These are phyloP conservation scores for Aquilaria sinensis DNA, from an alignment of 345 rosid species.

Conservation along the genomic window DNA sequence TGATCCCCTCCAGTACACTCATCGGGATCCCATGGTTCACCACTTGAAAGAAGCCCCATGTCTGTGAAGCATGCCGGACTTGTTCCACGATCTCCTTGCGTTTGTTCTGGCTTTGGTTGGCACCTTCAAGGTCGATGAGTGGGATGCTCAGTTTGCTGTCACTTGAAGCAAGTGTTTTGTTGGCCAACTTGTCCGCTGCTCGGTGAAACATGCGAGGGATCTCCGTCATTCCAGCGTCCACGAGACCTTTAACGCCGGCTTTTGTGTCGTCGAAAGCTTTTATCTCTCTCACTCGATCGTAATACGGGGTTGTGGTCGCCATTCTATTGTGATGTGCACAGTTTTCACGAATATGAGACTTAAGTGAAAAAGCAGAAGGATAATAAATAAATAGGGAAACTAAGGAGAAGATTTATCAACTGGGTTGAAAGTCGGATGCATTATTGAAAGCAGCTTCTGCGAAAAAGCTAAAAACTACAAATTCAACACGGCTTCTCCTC, in stretches of 20 bases:
- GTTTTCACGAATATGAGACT: not conserved
- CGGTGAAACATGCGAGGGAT: constrained; percentile 31
- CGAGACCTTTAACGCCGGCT: constrained; percentile 20
- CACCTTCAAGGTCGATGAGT: constrained; percentile 27
- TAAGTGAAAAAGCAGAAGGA: not conserved
- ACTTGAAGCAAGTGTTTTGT: not conserved
- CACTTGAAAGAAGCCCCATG: constrained; percentile 27
- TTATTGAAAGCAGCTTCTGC: too few relatives aligned
- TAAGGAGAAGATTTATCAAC: too few relatives aligned
- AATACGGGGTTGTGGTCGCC: not conserved
- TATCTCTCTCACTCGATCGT: constrained; percentile 11
- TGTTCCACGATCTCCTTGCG: constrained; percentile 2
- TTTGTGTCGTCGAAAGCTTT: constrained; percentile 24
- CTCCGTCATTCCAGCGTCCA: constrained; percentile 11
- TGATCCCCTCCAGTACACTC: constrained; percentile 20
- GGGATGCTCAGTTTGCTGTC: constrained; percentile 22
- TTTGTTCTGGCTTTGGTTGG: not conserved
- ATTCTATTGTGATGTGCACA: too few relatives aligned
- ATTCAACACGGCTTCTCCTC: too few relatives aligned
- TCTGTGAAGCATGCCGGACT: constrained; percentile 15
- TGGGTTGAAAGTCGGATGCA: too few relatives aligned
- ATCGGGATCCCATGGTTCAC: constrained; percentile 29
- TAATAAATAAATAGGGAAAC: too few relatives aligned
- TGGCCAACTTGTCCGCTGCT: not conserved
- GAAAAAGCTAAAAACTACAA: too few relatives aligned